Base-by-base conservation (phyloP, 1,284 basidiomycete species). In the Ustilago curta region DNA sequence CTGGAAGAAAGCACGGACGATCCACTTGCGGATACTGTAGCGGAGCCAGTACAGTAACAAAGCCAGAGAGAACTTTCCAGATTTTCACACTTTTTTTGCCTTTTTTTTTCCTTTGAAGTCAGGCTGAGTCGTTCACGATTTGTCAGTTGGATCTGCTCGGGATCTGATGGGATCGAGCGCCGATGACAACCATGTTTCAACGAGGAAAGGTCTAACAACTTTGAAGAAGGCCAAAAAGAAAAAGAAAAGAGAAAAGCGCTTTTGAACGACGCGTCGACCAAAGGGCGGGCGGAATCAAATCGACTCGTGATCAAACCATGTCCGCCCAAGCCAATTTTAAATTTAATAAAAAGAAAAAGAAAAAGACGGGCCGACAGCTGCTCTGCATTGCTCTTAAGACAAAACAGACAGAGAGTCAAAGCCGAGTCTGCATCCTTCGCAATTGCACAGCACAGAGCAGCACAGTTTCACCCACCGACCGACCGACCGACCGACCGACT, bases 1-100 rank as follows among this genome's bases (percentile, higher is more conserved):
- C 21, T 52, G 21, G 37, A 18, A 39, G 50, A 25, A 31, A 42
- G 51, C 48, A 49, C 48, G 48, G 48, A n/a, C 48, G 23, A 12
- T 23, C 12, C 27, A 25, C n/a, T 9, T 29, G 37, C 43, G 16
- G 47, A n/a, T 18, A 6, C 18, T 23, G 40, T 31, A 18, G 19
- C 40, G 11, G 32, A 49, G 49, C 31, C 29, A 52, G n/a, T n/a
- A n/a, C n/a, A n/a, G n/a, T n/a, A n/a, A n/a, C n/a, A n/a, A n/a
- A n/a, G n/a, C n/a, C 27, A 49, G 49, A 52, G 47, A 57, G 65
- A 68, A 68, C 54, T 53, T 68, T 68, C 65, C 42, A 68, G 65
- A 68, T 61, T 61, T 55, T 52, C 35, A 32, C n/a, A 23, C 23
- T 9, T 3, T 1, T 6, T 8, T 23, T 29, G 32, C 40, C 47